Base-by-base conservation (phyloP, 305 asterid genomes). In the Striga hermonthica region DNA sequence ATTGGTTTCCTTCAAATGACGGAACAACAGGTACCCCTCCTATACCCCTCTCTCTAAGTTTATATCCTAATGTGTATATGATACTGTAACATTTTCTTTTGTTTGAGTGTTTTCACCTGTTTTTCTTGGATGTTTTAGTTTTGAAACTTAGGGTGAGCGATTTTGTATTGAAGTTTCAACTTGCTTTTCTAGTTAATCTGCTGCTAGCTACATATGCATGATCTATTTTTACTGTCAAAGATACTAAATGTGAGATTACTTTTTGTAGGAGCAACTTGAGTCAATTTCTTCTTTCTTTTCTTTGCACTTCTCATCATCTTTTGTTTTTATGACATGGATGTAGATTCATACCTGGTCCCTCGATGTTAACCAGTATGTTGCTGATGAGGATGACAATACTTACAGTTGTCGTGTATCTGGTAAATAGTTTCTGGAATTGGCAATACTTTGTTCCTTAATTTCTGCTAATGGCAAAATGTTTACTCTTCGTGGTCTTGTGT, bases 361-460 rank as follows among this genome's bases (percentile, higher is more conserved):
- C 73, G 98, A 93, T 93, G 95, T 90, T 65, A 93, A 93, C 79
- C 96, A 87, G 70, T 93, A 82, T 73, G 88, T 90, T 72, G 94
- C 97, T 64, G 98, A 93, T 71, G 98, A 93, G 86, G 98, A 90
- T 71, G 96, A 90, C 50, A 93, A 86, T 73, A 83, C 92, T 53
- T 93, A 83, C 73, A 86, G 92, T 76, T 90, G 98, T 72, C 98
- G 98, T 64, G 84, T 84, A 71, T 90, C 98, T 79, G 97, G 98
- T 88, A 73, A 81, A 86, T 69, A 38, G 66, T 74, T 68, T 71
- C 41, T 57, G 68, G 75, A 38, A 66, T 58, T 63, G 65, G 16
- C 31, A 11, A 28, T 60, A 70, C 67, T 43, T 56, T 28, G 40
- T 40, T 39, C 35, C 44, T 60, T 64, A 58, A 12, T 58, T 37